Evolutionary conservation across 345 rosid genomes (phyloP).

Genomic region (Salix arbutifolia): DNA sequence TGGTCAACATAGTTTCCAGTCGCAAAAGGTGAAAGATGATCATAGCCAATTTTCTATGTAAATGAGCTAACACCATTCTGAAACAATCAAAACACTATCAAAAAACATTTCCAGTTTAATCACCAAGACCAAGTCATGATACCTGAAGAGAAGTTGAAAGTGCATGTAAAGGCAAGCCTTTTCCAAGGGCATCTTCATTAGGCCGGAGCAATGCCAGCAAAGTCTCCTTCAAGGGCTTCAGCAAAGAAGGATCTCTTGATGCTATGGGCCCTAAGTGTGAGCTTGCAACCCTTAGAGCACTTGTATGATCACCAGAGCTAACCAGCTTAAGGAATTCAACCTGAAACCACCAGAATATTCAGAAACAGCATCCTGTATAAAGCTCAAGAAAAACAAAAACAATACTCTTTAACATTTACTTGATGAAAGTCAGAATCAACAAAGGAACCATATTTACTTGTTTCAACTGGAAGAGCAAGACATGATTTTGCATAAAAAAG

Average conservation of each 20-base stretch:
- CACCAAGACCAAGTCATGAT: background rate
- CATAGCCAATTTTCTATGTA: background rate
- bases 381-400: background rate
- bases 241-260: conserved; percentile 51
- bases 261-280: conserved; percentile 90
- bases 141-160: conserved; percentile 92
- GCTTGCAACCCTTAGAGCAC: conserved; percentile 81
- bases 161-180: conserved; percentile 61
- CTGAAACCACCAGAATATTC: conserved; percentile 33
- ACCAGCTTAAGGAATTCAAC: conserved; percentile 85
- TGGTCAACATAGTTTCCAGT: background rate
- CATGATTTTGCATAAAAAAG: conserved; percentile 61
- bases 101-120: background rate
- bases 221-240: conserved; percentile 89
- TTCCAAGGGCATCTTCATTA: conserved; percentile 46
- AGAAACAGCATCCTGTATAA: background rate
- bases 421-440: background rate
- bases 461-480: conserved; percentile 78
- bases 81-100: background rate
- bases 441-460: conserved; percentile 46
- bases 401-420: background rate
- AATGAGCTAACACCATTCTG: no score
- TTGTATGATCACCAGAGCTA: conserved; percentile 62
- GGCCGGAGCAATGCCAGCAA: conserved; percentile 67
- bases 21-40: background rate